phyloP scores from a whole-genome alignment of 108 stramenopile species.

The Skeletonema tropicum region DNA sequence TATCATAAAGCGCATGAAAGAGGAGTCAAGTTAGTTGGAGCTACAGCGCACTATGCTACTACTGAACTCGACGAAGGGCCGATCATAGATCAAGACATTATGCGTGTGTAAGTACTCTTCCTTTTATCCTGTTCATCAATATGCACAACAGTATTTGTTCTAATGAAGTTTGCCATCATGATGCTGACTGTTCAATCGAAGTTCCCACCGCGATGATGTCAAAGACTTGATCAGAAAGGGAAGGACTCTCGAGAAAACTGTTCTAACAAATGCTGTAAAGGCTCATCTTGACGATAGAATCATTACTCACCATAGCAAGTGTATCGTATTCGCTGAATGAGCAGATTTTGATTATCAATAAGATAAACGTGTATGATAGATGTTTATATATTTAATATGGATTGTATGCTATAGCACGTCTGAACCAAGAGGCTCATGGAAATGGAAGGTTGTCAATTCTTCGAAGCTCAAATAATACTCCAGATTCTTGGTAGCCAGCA shows the following conservation, averaged over 20 bases:
- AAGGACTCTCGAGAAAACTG: conserved; percentile 73
- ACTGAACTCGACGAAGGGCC: conserved; percentile 83
- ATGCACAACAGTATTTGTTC: neutral
- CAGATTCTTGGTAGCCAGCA: conserved; percentile 14
- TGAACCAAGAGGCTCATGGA: neutral
- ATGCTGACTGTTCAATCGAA: conserved; percentile 15
- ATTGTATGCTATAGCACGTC: too few species aligned
- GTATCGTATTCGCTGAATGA: conserved; percentile 77
- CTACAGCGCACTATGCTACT: conserved; percentile 83
- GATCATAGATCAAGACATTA: conserved; percentile 81
- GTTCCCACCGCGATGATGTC: conserved; percentile 81
- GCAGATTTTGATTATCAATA: neutral
- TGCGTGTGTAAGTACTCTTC: conserved; percentile 25
- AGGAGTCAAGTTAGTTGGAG: conserved; percentile 89
- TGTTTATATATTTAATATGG: too few species aligned
- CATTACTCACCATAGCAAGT: conserved; percentile 81
- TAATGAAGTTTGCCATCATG: neutral
- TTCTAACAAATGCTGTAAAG: conserved; percentile 75
- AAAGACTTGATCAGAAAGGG: conserved; percentile 80
- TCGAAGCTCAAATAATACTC: neutral
- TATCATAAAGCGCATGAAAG: conserved; percentile 83
- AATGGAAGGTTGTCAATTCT: neutral
- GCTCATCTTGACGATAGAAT: conserved; percentile 84
- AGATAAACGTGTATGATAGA: too few species aligned
- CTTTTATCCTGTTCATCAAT: neutral